phyloP scores from a whole-genome alignment of 2,329 filamentous ascomycete genomes.

The Fusarium verticillioides region DNA sequence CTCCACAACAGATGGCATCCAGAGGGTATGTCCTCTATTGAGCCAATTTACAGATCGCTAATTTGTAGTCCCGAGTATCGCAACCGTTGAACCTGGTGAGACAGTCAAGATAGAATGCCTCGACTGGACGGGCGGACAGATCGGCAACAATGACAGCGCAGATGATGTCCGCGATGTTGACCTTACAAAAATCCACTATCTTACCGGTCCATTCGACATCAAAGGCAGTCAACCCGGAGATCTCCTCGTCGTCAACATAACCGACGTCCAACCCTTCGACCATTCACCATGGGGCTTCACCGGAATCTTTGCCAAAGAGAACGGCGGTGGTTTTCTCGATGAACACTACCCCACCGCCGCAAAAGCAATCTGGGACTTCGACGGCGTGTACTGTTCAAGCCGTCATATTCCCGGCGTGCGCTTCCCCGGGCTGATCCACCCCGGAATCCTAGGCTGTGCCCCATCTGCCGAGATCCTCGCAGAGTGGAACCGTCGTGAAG shows the following conservation, averaged over 20 bases:
- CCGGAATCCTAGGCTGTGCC: conserved; percentile 90
- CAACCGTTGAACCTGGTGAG: conserved; percentile 81
- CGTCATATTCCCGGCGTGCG: conserved; percentile 88
- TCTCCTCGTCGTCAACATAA: conserved; percentile 86
- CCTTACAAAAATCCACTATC: conserved; percentile 85
- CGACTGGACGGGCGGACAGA: conserved; percentile 87
- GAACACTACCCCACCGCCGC: conserved; percentile 83
- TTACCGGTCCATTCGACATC: conserved; percentile 89
- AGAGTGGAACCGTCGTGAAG: conserved; percentile 87
- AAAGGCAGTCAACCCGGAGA: conserved; percentile 87
- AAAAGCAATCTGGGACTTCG: conserved; percentile 70
- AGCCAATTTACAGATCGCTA: background rate
- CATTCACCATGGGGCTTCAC: conserved; percentile 92
- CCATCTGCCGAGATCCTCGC: conserved; percentile 81
- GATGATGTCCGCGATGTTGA: conserved; percentile 89
- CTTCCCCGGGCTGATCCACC: conserved; percentile 90
- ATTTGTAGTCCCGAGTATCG: conserved; percentile 74
- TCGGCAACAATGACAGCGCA: conserved; percentile 88
- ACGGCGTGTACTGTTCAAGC: conserved; percentile 77
- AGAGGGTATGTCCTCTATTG: conserved; percentile 70
- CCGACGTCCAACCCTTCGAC: conserved; percentile 89
- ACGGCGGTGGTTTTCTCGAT: conserved; percentile 90
- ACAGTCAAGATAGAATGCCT: conserved; percentile 94
- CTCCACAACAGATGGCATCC: conserved; percentile 87
- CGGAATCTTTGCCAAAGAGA: conserved; percentile 80